phyloP scores from a whole-genome alignment of 2,329 filamentous ascomycete genomes.

The Scedosporium minutisporum region DNA sequence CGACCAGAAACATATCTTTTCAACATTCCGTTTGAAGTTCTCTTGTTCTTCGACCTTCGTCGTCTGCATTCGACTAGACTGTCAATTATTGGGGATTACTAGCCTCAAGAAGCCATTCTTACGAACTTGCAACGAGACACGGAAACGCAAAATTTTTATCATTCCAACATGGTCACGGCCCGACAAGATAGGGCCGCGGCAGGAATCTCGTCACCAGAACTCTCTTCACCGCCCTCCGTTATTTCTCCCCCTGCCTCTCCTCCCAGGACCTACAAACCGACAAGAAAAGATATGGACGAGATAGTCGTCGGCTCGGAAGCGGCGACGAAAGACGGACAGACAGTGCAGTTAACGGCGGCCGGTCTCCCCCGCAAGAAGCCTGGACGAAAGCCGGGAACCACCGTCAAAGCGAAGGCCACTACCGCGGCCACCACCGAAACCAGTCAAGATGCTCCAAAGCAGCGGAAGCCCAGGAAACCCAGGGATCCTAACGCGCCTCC shows the following conservation, averaged over 20 bases:
- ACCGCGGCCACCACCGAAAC: constrained; percentile 25
- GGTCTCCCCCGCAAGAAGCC: constrained; percentile 54
- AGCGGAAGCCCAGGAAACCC: constrained; percentile 45
- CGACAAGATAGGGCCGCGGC: constrained; percentile 19
- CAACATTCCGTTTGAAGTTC: background rate
- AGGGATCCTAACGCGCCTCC: constrained; percentile 50
- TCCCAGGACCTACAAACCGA: constrained; percentile 22
- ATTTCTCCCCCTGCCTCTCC: constrained; percentile 39
- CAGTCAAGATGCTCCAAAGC: constrained; percentile 32
- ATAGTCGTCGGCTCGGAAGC: constrained; percentile 35
- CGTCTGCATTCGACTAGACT: no score
- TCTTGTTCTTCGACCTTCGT: background rate
- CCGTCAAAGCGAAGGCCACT: constrained; percentile 31
- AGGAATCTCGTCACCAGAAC: constrained; percentile 37
- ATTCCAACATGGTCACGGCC: background rate
- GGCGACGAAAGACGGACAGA: constrained; percentile 26
- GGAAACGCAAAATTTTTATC: background rate
- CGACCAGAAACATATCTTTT: no score
- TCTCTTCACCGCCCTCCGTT: constrained; percentile 43
- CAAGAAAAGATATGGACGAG: constrained; percentile 35
- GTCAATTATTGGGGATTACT: no score
- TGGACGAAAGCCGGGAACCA: constrained; percentile 53
- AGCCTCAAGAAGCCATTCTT: background rate
- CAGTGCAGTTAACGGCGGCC: constrained; percentile 44
- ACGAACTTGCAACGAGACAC: background rate